phyloP scores from a whole-genome alignment of 345 rosid genomes.

The Aquilaria malaccensis region DNA sequence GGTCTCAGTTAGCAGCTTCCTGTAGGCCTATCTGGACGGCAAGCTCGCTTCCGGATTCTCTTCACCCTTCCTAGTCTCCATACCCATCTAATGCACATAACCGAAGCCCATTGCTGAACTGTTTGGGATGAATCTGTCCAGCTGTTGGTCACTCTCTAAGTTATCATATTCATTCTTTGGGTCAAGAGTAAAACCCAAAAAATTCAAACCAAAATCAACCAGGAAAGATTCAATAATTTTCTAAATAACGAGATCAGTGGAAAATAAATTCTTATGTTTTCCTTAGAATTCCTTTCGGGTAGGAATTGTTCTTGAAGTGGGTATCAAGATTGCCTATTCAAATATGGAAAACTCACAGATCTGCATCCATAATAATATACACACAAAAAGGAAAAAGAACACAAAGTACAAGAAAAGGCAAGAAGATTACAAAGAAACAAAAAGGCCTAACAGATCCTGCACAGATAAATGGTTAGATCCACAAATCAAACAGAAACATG shows the following conservation, averaged over 20 bases:
- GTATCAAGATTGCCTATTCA: conserved; percentile 26
- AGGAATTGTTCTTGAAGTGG: conserved; percentile 41
- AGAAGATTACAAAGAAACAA: no score
- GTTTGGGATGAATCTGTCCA: conserved; percentile 72
- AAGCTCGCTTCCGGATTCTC: conserved; percentile 33
- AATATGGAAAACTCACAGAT: conserved; percentile 13
- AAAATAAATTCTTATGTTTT: conserved; percentile 24
- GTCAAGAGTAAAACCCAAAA: background rate
- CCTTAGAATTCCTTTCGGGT: conserved; percentile 34
- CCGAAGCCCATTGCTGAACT: conserved; percentile 67
- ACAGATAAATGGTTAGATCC: no score
- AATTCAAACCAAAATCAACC: background rate
- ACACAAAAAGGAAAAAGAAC: background rate
- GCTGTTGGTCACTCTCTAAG: conserved; percentile 14
- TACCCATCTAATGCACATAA: conserved; percentile 50
- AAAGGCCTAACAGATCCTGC: no score
- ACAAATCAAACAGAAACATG: no score
- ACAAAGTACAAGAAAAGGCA: no score
- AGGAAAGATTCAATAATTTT: background rate
- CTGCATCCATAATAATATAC: conserved; percentile 20
- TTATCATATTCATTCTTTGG: background rate
- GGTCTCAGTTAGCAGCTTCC: conserved; percentile 50
- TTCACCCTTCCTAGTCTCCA: conserved; percentile 37
- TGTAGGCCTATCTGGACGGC: conserved; percentile 49
- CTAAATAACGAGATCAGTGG: background rate